A percentile compares a stretch with the other conserved stretches of the same genome.
Conservation (phyloP, 2,329 filamentous ascomycete genomes). For the Penicillium freii region DNA sequence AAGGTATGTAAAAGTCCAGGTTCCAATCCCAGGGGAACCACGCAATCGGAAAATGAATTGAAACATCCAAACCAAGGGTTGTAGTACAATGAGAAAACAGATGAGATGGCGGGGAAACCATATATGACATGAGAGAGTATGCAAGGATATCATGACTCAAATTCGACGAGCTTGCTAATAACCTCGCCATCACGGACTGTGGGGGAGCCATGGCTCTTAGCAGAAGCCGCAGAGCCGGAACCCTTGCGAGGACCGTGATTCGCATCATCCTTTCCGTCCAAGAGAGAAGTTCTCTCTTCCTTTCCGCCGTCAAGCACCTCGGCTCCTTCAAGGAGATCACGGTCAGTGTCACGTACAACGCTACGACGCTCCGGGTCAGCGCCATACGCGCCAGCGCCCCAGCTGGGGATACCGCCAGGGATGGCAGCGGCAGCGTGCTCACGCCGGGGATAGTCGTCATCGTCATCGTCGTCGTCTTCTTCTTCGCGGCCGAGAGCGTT, state of each 20-base stretch:
- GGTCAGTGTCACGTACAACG: constrained; percentile 61
- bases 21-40: not conserved
- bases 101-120: not conserved
- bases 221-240: constrained; percentile 1
- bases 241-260: constrained; percentile 7
- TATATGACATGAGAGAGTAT: constrained; percentile 5
- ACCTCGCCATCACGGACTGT: constrained; percentile 25
- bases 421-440: constrained; percentile 27
- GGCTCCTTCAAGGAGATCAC: constrained; percentile 69
- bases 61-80: constrained; percentile 6
- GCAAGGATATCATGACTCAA: constrained; percentile 29
- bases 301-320: constrained; percentile 59
- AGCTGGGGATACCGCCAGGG: constrained; percentile 37
- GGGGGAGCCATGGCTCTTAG: constrained; percentile 7
- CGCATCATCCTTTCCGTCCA: constrained; percentile 27
- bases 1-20: not conserved
- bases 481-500: constrained; percentile 67
- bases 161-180: constrained; percentile 42
- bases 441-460: constrained; percentile 56
- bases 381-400: constrained; percentile 46
- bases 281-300: constrained; percentile 30
- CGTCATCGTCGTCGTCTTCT: constrained; percentile 69
- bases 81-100: constrained; percentile 5
- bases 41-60: not conserved
- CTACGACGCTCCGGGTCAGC: constrained; percentile 62